phyloP scores from a whole-genome alignment of 2,329 filamentous ascomycete species.

The Cladorrhinum sp. region DNA sequence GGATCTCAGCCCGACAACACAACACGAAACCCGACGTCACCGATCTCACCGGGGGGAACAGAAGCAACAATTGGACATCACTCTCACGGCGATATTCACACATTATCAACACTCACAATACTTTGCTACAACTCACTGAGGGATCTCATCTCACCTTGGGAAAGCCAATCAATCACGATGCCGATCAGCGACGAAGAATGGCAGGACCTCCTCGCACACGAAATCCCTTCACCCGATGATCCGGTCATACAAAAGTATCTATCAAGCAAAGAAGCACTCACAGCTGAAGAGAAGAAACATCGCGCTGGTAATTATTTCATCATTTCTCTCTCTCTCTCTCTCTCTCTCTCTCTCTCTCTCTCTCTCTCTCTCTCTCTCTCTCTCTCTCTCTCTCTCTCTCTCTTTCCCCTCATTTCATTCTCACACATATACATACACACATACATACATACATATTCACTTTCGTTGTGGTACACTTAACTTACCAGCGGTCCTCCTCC shows the following conservation, averaged over 20 bases:
- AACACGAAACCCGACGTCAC: slow-evolving; percentile 2
- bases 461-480: too few species aligned
- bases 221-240: slow-evolving; percentile 59
- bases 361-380: too few species aligned
- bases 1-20: neutral
- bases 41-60: neutral
- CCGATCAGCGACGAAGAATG: slow-evolving; percentile 55
- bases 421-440: too few species aligned
- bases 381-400: neutral
- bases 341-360: too few species aligned
- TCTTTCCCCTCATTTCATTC: slow-evolving; percentile 25
- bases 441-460: too few species aligned
- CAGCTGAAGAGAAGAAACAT: slow-evolving; percentile 75
- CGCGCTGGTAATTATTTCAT: slow-evolving; percentile 63
- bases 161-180: slow-evolving; percentile 18
- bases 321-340: too few species aligned
- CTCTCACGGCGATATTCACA: too few species aligned
- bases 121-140: too few species aligned
- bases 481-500: too few species aligned
- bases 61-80: too few species aligned
- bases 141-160: neutral
- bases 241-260: slow-evolving; percentile 82
- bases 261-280: slow-evolving; percentile 68
- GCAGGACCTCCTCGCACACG: slow-evolving; percentile 53
- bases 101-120: too few species aligned